These are phyloP conservation scores for Pseudocercospora crystallina DNA, from an alignment of 2,329 filamentous ascomycete species.

Conservation along the genomic window DNA sequence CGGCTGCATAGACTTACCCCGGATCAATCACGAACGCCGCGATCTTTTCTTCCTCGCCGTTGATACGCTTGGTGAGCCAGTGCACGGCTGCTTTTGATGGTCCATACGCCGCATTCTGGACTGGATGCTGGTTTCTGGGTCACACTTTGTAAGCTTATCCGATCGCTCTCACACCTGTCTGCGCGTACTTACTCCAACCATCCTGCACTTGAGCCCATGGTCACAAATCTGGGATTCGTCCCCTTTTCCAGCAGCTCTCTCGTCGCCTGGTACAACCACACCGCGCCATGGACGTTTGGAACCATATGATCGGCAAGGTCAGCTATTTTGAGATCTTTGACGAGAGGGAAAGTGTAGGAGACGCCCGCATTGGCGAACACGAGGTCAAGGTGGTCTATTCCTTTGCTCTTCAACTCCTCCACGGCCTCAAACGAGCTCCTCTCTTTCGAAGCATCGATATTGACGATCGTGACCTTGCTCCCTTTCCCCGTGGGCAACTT, in stretches of 20 bases:
- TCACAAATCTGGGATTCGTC: conserved; percentile 39
- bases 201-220: conserved; percentile 30
- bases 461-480: conserved; percentile 1
- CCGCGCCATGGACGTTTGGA: conserved; percentile 38
- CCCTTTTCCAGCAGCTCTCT: conserved; percentile 38
- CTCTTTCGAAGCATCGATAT: conserved; percentile 56
- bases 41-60: conserved; percentile 36
- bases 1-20: conserved; percentile 8
- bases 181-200: conserved; percentile 3
- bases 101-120: conserved; percentile 45
- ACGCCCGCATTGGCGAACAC: conserved; percentile 27
- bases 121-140: conserved; percentile 1
- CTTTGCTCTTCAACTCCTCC: conserved; percentile 36
- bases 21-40: conserved; percentile 32
- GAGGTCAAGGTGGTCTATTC: conserved; percentile 29
- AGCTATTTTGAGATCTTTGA: conserved; percentile 26
- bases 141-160: neutral
- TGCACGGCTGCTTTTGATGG: conserved; percentile 45
- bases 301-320: conserved; percentile 34
- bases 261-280: conserved; percentile 49
- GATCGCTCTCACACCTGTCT: neutral
- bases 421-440: conserved; percentile 75
- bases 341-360: conserved; percentile 15
- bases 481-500: neutral
- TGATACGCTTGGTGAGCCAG: conserved; percentile 38